A percentile compares a stretch with the other conserved stretches of the same genome.
Conservation (phyloP, 2,329 filamentous ascomycete species). For the Drechslerella coelobrocha region DNA sequence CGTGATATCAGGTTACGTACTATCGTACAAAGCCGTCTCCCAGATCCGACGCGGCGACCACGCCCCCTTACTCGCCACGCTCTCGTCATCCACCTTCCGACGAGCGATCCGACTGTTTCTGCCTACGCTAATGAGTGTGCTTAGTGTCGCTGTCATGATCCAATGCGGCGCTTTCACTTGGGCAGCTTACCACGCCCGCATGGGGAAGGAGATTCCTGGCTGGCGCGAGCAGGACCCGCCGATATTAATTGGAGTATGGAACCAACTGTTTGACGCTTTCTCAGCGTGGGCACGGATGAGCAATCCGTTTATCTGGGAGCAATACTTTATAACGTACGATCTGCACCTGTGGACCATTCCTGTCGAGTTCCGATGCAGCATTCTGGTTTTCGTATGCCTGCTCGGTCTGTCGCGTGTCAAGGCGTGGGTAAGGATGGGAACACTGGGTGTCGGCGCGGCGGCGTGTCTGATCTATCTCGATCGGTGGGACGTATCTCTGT, state of each 20-base stretch:
- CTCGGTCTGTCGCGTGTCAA: slow-evolving; percentile 56
- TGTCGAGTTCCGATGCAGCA: slow-evolving; percentile 58
- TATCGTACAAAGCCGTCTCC: slow-evolving; percentile 63
- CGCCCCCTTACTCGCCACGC: slow-evolving; percentile 59
- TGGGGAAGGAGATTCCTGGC: slow-evolving; percentile 26
- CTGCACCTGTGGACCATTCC: slow-evolving; percentile 58
- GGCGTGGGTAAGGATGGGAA: slow-evolving; percentile 52
- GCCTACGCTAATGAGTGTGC: slow-evolving; percentile 53
- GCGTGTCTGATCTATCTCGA: slow-evolving; percentile 40
- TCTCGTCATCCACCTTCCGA: slow-evolving; percentile 57
- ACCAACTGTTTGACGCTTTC: slow-evolving; percentile 56
- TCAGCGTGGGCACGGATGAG: slow-evolving; percentile 52
- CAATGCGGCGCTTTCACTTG: slow-evolving; percentile 43
- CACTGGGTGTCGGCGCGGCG: slow-evolving; percentile 34
- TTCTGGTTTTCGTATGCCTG: slow-evolving; percentile 58
- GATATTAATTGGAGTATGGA: slow-evolving; percentile 46
- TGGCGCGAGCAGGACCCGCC: slow-evolving; percentile 45
- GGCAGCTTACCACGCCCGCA: slow-evolving; percentile 21
- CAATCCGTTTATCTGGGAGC: slow-evolving; percentile 56
- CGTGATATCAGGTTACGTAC: slow-evolving; percentile 67
- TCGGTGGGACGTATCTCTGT: slow-evolving; percentile 52
- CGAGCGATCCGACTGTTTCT: slow-evolving; percentile 57
- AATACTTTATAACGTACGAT: slow-evolving; percentile 57
- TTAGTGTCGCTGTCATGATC: slow-evolving; percentile 30
- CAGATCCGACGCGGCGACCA: slow-evolving; percentile 62